These are phyloP conservation scores for Brasenia schreberi DNA, from an alignment of 164 flowering plant species.

Conservation along the genomic window DNA sequence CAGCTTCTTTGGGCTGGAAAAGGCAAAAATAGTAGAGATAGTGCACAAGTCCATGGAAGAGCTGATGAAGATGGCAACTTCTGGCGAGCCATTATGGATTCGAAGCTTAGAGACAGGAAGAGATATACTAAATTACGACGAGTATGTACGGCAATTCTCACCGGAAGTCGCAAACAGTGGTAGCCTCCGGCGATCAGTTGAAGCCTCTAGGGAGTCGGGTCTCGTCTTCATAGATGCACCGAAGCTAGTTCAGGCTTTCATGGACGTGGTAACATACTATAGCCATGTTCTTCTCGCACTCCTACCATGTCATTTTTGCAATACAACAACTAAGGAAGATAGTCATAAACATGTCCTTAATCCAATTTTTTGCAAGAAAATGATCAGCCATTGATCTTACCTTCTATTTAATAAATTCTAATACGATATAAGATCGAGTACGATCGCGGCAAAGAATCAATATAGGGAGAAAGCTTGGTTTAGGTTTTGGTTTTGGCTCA, in stretches of 20 bases:
- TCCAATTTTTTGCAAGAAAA: no score
- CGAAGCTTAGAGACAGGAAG: constrained; percentile 87
- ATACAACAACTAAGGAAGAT: no score
- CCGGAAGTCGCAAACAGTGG: constrained; percentile 17
- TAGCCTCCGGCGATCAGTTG: constrained; percentile 45
- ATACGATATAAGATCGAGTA: no score
- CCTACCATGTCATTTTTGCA: no score
- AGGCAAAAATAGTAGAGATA: constrained; percentile 49
- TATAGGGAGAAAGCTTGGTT: no score
- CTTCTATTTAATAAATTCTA: no score
- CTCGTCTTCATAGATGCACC: constrained; percentile 70
- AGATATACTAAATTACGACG: constrained; percentile 94
- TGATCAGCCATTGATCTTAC: no score
- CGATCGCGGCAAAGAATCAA: no score
- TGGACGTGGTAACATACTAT: constrained; percentile 59
- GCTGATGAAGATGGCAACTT: constrained; percentile 67
- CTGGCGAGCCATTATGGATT: constrained; percentile 82
- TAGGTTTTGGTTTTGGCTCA: no score
- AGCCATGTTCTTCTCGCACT: no score
- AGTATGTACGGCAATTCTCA: constrained; percentile 52
- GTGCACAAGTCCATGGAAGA: constrained; percentile 54
- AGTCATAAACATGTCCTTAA: no score
- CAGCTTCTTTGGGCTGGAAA: constrained; percentile 70
- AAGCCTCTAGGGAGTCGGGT: constrained; percentile 84
- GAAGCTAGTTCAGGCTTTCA: constrained; percentile 59